Conservation (phyloP, 768 basidiomycete genomes). For the Piloderma croceum region DNA sequence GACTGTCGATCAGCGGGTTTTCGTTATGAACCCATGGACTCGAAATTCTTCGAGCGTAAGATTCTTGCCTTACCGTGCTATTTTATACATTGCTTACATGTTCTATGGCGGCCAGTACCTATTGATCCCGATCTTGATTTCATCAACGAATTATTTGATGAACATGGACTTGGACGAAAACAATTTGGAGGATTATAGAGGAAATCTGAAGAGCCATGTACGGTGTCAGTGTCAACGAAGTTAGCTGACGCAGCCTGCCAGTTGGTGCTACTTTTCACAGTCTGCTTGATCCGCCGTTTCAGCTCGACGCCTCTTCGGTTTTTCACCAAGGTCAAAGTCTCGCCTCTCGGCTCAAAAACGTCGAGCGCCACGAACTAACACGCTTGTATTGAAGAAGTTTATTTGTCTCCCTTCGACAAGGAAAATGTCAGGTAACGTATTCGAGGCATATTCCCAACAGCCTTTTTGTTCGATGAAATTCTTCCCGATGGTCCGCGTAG, state of each 20-base stretch:
- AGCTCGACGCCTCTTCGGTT: conserved; percentile 7
- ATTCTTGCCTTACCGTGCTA: conserved; percentile 3
- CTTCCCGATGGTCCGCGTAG: too few species aligned
- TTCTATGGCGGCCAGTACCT: conserved; percentile 3
- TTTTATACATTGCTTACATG: conserved; percentile 9
- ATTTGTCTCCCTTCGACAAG: conserved; percentile 8
- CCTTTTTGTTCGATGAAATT: too few species aligned
- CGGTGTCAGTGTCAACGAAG: not conserved
- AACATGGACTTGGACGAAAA: conserved; percentile 8
- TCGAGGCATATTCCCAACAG: conserved; percentile 14
- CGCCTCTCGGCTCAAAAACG: conserved; percentile 10
- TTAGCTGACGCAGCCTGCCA: conserved; percentile 7
- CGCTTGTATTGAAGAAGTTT: conserved; percentile 15
- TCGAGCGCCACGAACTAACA: conserved; percentile 10
- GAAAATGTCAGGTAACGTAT: conserved; percentile 11
- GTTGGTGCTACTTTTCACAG: conserved; percentile 14
- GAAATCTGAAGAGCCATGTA: too few species aligned
- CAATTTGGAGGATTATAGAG: too few species aligned
- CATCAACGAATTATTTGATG: conserved; percentile 10
- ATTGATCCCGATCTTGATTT: too few species aligned
- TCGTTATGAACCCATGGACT: conserved; percentile 14
- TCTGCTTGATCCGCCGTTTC: conserved; percentile 15
- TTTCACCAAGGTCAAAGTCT: conserved; percentile 8
- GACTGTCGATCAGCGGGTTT: conserved; percentile 5
- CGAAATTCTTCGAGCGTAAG: conserved; percentile 14